phyloP scores from a whole-genome alignment of 2,329 filamentous ascomycete species.

The Rosellinia necatrix region DNA sequence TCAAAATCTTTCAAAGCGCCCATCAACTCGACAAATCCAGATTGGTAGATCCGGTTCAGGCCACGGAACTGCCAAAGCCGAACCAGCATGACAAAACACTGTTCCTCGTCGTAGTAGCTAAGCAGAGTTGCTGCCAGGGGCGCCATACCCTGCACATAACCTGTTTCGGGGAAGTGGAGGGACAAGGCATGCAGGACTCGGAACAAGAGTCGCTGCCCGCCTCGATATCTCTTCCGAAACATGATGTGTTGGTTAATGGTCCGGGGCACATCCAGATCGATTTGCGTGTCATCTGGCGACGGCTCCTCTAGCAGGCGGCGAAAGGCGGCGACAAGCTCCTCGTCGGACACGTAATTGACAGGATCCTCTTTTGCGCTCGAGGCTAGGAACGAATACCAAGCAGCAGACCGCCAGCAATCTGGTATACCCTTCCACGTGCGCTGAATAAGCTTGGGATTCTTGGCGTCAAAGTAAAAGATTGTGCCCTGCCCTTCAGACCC shows the following conservation, averaged over 20 bases:
- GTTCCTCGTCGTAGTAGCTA: constrained; percentile 96
- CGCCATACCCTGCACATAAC: constrained; percentile 98
- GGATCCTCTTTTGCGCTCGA: constrained; percentile 71
- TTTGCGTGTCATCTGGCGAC: constrained; percentile 92
- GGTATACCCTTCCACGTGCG: constrained; percentile 98
- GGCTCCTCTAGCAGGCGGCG: constrained; percentile 72
- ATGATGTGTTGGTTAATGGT: constrained; percentile 97
- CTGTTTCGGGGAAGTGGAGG: constrained; percentile 86
- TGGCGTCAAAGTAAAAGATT: constrained; percentile 78
- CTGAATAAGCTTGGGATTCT: constrained; percentile 82
- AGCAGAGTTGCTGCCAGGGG: constrained; percentile 88
- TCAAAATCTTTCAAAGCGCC: constrained; percentile 84
- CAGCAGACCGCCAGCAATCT: constrained; percentile 89
- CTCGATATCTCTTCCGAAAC: constrained; percentile 90
- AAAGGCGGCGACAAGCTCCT: constrained; percentile 73
- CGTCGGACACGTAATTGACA: constrained; percentile 65
- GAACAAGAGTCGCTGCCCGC: constrained; percentile 89
- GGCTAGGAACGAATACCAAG: constrained; percentile 92
- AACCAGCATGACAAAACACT: constrained; percentile 94
- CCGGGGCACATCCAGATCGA: constrained; percentile 93
- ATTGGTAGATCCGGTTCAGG: constrained; percentile 80
- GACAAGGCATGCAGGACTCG: constrained; percentile 90
- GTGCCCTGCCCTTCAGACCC: constrained; percentile 60
- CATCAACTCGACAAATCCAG: constrained; percentile 86
- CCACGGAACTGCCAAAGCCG: constrained; percentile 89